A percentile compares a stretch with the other conserved stretches of the same genome.
These are phyloP conservation scores for Chaetomiaceae sp. DNA, from an alignment of 2,329 filamentous ascomycete genomes.

Conservation along the genomic window DNA sequence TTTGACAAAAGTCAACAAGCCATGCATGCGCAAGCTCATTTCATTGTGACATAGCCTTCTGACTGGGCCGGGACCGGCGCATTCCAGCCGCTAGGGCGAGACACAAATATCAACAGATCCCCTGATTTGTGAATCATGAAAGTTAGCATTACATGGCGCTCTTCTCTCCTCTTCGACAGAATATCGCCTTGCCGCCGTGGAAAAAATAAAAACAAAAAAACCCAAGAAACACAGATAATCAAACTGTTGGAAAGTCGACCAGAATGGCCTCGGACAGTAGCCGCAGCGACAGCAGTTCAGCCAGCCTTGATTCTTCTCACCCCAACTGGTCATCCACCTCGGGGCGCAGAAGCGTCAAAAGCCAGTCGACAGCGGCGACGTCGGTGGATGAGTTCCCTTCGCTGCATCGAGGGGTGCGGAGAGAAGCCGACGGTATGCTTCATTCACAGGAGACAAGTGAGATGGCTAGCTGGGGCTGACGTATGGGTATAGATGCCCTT, in stretches of 20 bases:
- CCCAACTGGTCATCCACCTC: too few species aligned
- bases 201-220: too few species aligned
- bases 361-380: neutral
- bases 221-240: neutral
- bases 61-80: neutral
- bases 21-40: neutral
- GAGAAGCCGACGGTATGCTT: neutral
- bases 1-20: neutral
- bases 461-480: too few species aligned
- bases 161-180: neutral
- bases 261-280: too few species aligned
- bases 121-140: neutral
- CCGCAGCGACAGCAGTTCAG: neutral
- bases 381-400: neutral
- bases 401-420: neutral
- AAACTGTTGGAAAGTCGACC: neutral
- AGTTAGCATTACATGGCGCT: neutral
- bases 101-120: neutral
- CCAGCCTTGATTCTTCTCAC: neutral
- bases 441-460: neutral
- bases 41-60: slow-evolving; percentile 1
- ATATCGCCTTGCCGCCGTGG: neutral
- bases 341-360: neutral
- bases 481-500: neutral
- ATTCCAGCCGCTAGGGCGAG: neutral